Evolutionary conservation across 768 basidiomycete species (phyloP), one percentile per base, ranked within the genome.

Genomic region (Rhodotorula babjevae): DNA sequence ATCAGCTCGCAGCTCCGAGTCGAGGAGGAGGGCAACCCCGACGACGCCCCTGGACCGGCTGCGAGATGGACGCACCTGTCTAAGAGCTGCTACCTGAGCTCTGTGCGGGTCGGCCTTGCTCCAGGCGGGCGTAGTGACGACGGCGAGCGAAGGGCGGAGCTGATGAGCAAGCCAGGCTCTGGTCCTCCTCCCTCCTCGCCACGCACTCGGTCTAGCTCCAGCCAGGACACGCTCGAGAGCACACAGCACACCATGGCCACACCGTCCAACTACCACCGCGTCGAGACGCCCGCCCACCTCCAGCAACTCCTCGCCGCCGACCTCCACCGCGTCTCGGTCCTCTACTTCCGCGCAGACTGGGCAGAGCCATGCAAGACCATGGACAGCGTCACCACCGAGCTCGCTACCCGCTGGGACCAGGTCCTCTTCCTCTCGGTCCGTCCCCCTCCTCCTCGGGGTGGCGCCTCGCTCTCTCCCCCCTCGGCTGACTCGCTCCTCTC

Each of bases 291-390:
- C 2, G 82, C 85, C 3, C 86, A 91, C 62, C 92, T 98, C 82
- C 87, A 91, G 80, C 78, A 82, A 14, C 81, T 91, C 16, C 87
- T 97, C 60, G 88, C 87, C 0, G 78, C 81, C 31, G 94, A 98
- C 81, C 86, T 99, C 47, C 82, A 85, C 29, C 84, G 90, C 31
- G 85, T 95, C 33, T 93, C 93, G 9, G 84, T 95, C 50, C 87
- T 96, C 79, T 92, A 90, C 82, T 99, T 97, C 81, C 94, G 93
- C 90, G 91, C 94, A 56, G 87, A 81, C 90, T 84, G 92, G 92
- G 96, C 93, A 0, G 90, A 87, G 72, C 93, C 93, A 53, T 98
- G 94, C 84, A 85, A 85, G 77, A 85, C 89, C 77, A 95, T 96
- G 89, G 93, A 93, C 82, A 84, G 87, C 57, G 87, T 93, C 11